Conservation (phyloP, 768 basidiomycete species). For the Ramaria sp. region DNA sequence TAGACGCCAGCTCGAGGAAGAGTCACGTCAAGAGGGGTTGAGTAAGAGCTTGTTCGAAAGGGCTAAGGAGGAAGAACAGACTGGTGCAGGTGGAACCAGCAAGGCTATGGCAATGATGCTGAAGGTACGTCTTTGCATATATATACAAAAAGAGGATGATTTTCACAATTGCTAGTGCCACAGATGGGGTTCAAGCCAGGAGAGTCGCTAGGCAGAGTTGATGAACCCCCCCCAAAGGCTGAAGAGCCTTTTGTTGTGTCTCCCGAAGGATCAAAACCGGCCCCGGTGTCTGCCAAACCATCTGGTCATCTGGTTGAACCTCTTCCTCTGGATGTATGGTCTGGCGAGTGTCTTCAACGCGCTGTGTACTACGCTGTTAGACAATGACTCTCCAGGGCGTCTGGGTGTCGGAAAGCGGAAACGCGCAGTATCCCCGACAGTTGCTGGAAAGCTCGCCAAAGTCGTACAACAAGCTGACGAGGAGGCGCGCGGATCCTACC, state of each 20-base stretch:
- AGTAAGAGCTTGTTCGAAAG: slow-evolving; percentile 72
- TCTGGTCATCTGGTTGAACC: slow-evolving; percentile 49
- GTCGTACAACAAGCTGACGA: slow-evolving; percentile 41
- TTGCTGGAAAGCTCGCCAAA: slow-evolving; percentile 57
- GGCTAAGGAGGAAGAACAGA: slow-evolving; percentile 49
- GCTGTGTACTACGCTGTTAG: background rate
- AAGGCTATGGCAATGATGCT: slow-evolving; percentile 86
- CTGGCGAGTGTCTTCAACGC: slow-evolving; percentile 38
- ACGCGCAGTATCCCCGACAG: slow-evolving; percentile 53
- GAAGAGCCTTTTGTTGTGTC: slow-evolving; percentile 2
- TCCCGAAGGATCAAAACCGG: background rate
- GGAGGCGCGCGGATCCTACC: slow-evolving; percentile 45
- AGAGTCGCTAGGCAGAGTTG: slow-evolving; percentile 49
- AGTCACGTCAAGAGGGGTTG: slow-evolving; percentile 68
- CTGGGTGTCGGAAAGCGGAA: slow-evolving; percentile 51
- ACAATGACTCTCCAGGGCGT: slow-evolving; percentile 40
- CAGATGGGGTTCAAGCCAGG: slow-evolving; percentile 83
- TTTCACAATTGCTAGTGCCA: background rate
- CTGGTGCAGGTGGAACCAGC: slow-evolving; percentile 41
- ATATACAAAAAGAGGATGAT: too few species aligned
- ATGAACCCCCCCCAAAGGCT: slow-evolving; percentile 1
- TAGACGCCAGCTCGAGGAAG: slow-evolving; percentile 58
- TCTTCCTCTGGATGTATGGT: slow-evolving; percentile 70
- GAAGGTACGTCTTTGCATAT: slow-evolving; percentile 27
- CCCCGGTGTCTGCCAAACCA: slow-evolving; percentile 5